Evolutionary conservation across 805 yeast species (phyloP).

Genomic region (Candida sonorensis): DNA sequence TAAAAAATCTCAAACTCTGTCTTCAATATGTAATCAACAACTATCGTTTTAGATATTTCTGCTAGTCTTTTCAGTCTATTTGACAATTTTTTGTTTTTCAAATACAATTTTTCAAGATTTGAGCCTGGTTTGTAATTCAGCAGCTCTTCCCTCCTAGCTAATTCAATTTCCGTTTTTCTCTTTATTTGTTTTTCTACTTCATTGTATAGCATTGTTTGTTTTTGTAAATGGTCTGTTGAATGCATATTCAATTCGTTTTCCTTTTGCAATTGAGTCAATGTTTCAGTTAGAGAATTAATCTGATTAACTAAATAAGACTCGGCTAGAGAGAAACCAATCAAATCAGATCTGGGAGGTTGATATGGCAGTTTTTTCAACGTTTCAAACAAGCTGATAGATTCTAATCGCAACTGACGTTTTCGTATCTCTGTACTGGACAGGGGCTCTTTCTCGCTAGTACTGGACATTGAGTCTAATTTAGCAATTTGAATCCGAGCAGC

Average conservation of each 20-base stretch:
- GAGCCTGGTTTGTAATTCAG: slow-evolving; percentile 3
- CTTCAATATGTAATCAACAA: slow-evolving; percentile 22
- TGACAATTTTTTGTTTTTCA: slow-evolving; percentile 10
- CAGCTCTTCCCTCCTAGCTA: slow-evolving; percentile 4
- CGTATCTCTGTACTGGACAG: too few relatives aligned
- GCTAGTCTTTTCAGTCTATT: slow-evolving; percentile 18
- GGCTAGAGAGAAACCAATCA: slow-evolving; percentile 22
- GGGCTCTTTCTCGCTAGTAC: too few relatives aligned
- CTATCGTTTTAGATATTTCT: slow-evolving; percentile 18
- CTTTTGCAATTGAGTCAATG: slow-evolving; percentile 5
- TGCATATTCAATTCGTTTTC: too few relatives aligned
- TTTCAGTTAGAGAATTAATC: slow-evolving; percentile 9
- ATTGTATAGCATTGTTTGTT: too few relatives aligned
- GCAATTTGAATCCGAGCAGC: slow-evolving; percentile 16
- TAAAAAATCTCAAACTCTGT: slow-evolving; percentile 20
- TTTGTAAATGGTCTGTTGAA: too few relatives aligned
- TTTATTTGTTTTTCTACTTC: slow-evolving; percentile 5
- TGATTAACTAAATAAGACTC: slow-evolving; percentile 9
- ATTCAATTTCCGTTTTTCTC: slow-evolving; percentile 6
- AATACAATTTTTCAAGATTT: slow-evolving; percentile 1
- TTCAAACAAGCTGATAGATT: slow-evolving; percentile 18
- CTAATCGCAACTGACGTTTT: slow-evolving; percentile 1
- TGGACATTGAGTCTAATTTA: too few relatives aligned
- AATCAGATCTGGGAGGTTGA: slow-evolving; percentile 24
- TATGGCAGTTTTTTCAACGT: slow-evolving; percentile 21